phyloP scores from a whole-genome alignment of 1,139 yeast genomes.

The Kodamaea alishanica region DNA sequence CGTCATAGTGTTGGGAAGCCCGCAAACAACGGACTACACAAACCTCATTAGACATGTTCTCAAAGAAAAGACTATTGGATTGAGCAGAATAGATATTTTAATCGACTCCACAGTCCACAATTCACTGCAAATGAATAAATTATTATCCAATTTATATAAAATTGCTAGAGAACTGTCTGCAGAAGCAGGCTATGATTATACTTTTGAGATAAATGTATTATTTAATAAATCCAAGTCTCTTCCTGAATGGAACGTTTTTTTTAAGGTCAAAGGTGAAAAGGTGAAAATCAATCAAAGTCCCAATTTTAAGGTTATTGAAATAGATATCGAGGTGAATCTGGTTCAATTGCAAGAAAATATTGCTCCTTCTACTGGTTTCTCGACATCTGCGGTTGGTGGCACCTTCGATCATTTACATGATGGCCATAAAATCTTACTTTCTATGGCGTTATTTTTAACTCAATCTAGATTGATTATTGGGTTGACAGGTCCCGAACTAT shows the following conservation, averaged over 20 bases:
- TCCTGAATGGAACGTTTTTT: constrained; percentile 6
- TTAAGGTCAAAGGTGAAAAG: constrained; percentile 3
- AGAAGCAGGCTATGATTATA: constrained; percentile 21
- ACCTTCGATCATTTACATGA: constrained; percentile 96
- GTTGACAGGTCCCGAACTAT: constrained; percentile 72
- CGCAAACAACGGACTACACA: constrained; percentile 23
- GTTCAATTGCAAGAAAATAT: too few species aligned
- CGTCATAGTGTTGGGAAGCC: constrained; percentile 24
- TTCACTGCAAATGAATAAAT: constrained; percentile 22
- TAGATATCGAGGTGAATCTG: background rate
- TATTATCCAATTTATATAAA: constrained; percentile 28
- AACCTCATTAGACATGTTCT: constrained; percentile 19
- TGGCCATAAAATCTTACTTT: constrained; percentile 85
- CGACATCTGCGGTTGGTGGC: constrained; percentile 72
- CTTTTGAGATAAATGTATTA: constrained; percentile 31
- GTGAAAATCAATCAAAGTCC: background rate
- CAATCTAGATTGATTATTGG: constrained; percentile 63
- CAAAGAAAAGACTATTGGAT: constrained; percentile 4
- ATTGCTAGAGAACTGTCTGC: constrained; percentile 21
- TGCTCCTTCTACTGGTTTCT: too few species aligned
- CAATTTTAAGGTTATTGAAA: background rate
- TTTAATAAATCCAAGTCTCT: constrained; percentile 19
- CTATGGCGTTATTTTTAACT: constrained; percentile 67
- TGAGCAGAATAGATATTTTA: constrained; percentile 22
- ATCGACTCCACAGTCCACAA: constrained; percentile 18